Evolutionary conservation across 805 yeast species (phyloP), one percentile per base, ranked within the genome.

Genomic region (Cyberlindnera mississippiensis): DNA sequence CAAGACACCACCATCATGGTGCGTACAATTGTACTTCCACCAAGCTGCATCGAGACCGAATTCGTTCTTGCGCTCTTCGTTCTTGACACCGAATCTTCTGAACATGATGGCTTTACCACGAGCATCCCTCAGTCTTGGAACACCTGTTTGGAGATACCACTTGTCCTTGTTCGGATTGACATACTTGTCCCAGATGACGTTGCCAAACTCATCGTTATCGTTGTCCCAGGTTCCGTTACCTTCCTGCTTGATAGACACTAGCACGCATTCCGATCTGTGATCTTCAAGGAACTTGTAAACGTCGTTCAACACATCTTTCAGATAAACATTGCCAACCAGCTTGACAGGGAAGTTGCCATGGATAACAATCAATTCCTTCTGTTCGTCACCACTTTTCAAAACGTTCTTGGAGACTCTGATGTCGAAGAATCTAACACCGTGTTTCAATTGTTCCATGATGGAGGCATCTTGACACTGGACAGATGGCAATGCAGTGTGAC

Each of bases 341-440:
- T 73, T 73, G 32, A 84, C 85, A 0, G 93, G 90, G 62, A 84
- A 83, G 48, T 80, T 80, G 33, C 89, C 89, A 57, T 84, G 91
- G 45, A 79, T 75, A 16, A 83, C 83, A 51, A 79, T 77, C 46
- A 85, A 68, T 45, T 79, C 78, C 46, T 74, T 72, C 29, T 61
- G 62, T 9, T 59, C 61, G 30, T 73, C 71, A 16, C 72, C 74
- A n/a, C 67, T 61, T 40, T 73, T 72, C 50, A 77, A 61, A 33
- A 78, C 75, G 46, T 77, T 73, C 52, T 75, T 75, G 2, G 86
- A 83, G 3, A 73, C 70, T 49, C 91, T 68, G 37, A 85, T 62
- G 55, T 85, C 93, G 45, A 85, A 66, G 51, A 83, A 85, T 44
- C 93, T 68, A n/a, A 85, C 82, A 12, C 93, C 93, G 51, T 84